phyloP scores from a whole-genome alignment of 148 eudicot species.

The Amaranthus palmeri region DNA sequence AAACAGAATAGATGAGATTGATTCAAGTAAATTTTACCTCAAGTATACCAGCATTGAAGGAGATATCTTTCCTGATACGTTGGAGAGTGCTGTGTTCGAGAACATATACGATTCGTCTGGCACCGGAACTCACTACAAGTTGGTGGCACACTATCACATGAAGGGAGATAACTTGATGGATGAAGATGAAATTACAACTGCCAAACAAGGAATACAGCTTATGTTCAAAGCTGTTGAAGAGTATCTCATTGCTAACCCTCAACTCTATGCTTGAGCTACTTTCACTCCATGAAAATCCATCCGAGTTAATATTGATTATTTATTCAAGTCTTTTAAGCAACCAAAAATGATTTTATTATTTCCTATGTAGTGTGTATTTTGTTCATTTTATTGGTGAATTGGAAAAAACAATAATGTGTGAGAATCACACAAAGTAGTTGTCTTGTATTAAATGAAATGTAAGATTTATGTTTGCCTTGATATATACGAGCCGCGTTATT shows the following conservation, averaged over 20 bases:
- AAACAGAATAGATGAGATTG: slow-evolving; percentile 25
- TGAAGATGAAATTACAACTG: slow-evolving; percentile 17
- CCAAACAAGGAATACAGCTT: slow-evolving; percentile 11
- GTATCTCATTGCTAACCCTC: slow-evolving; percentile 28
- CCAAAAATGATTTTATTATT: no score
- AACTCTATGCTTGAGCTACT: slow-evolving; percentile 18
- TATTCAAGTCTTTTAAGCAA: no score
- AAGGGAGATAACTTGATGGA: slow-evolving; percentile 13
- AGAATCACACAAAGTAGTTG: no score
- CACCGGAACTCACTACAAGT: slow-evolving; percentile 7
- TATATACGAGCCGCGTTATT: no score
- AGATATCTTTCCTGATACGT: slow-evolving; percentile 13
- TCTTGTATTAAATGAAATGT: no score
- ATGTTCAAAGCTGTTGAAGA: slow-evolving; percentile 25
- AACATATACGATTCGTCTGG: background rate
- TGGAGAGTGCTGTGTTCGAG: slow-evolving; percentile 14
- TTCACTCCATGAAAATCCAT: no score
- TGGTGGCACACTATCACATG: slow-evolving; percentile 17
- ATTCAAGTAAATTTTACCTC: slow-evolving; percentile 9
- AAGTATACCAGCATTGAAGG: slow-evolving; percentile 29
- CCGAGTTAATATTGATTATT: no score
- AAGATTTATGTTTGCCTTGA: no score
- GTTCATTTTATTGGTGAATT: no score
- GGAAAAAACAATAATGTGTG: no score
- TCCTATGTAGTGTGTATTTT: no score